A percentile compares a stretch with the other conserved stretches of the same genome.
Conservation (phyloP, 192 early-diverging fungal species). For the Backusella tarrabulga region DNA sequence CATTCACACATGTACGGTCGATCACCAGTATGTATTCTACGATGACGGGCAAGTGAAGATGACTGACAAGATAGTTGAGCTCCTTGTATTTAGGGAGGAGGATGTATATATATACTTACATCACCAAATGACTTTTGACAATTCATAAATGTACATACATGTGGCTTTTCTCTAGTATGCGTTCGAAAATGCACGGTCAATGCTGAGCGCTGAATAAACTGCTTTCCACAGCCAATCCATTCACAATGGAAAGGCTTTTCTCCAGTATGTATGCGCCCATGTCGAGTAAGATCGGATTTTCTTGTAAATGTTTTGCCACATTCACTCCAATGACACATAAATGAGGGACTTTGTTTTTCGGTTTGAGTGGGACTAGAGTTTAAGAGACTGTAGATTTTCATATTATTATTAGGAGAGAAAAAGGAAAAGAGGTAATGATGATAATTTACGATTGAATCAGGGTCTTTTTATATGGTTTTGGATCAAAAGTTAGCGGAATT, state of each 20-base stretch:
- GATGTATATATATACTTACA: neutral
- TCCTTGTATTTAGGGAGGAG: no score
- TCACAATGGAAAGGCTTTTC: slow-evolving; percentile 48
- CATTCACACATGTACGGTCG: slow-evolving; percentile 68
- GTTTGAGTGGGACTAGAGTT: neutral
- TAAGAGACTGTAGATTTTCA: neutral
- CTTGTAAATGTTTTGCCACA: neutral
- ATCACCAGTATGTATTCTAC: slow-evolving; percentile 71
- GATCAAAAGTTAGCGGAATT: neutral
- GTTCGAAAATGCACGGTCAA: neutral
- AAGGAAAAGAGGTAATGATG: no score
- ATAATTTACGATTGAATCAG: neutral
- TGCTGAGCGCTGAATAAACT: slow-evolving; percentile 68
- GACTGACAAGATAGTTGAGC: neutral
- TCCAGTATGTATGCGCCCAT: neutral
- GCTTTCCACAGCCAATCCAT: slow-evolving; percentile 61
- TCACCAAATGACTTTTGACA: neutral
- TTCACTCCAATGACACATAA: neutral
- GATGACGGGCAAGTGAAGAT: slow-evolving; percentile 57
- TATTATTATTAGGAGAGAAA: neutral
- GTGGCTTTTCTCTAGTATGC: neutral
- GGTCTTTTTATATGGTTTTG: neutral
- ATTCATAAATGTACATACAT: neutral
- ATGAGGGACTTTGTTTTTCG: neutral
- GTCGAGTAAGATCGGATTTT: neutral